Conservation (phyloP, 169 alveolate genomes). For the Plasmodium cynomolgi region DNA sequence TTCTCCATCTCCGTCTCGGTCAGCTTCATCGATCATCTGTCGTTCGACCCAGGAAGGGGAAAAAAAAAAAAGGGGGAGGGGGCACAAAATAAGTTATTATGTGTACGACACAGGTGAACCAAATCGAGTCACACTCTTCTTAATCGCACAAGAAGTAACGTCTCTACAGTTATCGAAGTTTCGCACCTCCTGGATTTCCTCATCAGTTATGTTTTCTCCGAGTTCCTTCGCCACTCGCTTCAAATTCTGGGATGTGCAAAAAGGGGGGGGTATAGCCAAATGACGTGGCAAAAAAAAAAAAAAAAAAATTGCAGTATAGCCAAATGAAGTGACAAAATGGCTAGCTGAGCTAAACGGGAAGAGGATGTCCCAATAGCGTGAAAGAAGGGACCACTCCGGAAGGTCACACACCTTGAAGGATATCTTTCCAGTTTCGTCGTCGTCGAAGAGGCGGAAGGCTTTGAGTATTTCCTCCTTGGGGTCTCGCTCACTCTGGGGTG, state of each 20-base stretch:
- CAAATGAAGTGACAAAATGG: not conserved
- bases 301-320: not conserved
- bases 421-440: slow-evolving; percentile 96
- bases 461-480: slow-evolving; percentile 96
- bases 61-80: not conserved
- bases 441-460: slow-evolving; percentile 97
- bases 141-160: not conserved
- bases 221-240: slow-evolving; percentile 98
- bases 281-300: slow-evolving; percentile 8
- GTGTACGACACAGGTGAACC: not conserved
- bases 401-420: slow-evolving; percentile 87
- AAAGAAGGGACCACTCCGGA: not conserved
- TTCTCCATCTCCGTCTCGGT: slow-evolving; percentile 98
- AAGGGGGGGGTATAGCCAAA: not conserved
- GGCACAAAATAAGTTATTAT: not conserved
- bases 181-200: slow-evolving; percentile 94
- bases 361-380: not conserved
- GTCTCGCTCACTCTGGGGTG: slow-evolving; percentile 91
- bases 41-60: not conserved
- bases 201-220: slow-evolving; percentile 98
- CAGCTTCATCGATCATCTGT: slow-evolving; percentile 99
- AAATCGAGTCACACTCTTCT: not conserved
- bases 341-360: not conserved
- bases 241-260: slow-evolving; percentile 89
- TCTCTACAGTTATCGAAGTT: not conserved